These are phyloP conservation scores for Penicillium sp. DNA, from an alignment of 2,329 filamentous ascomycete species.

Conservation along the genomic window DNA sequence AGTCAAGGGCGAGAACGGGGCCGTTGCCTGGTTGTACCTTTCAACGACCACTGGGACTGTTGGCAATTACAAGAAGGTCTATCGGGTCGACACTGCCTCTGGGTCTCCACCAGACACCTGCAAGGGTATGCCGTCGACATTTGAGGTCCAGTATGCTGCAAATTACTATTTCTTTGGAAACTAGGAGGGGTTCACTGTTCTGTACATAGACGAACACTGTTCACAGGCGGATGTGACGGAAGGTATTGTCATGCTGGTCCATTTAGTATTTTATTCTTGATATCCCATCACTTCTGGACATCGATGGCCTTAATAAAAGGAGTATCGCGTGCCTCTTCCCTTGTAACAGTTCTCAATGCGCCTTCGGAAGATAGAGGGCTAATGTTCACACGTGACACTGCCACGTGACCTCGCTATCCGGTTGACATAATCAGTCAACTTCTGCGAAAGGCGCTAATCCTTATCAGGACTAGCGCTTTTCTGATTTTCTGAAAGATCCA, in stretches of 20 bases:
- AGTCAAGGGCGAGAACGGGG: slow-evolving; percentile 59
- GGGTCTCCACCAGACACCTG: slow-evolving; percentile 75
- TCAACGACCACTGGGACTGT: slow-evolving; percentile 53
- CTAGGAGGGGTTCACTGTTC: slow-evolving; percentile 9
- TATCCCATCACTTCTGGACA: neutral
- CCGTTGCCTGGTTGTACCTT: slow-evolving; percentile 80
- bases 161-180: slow-evolving; percentile 66
- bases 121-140: slow-evolving; percentile 58
- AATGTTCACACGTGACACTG: neutral
- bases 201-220: slow-evolving; percentile 16
- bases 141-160: slow-evolving; percentile 77
- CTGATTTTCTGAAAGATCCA: slow-evolving; percentile 42
- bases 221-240: slow-evolving; percentile 5
- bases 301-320: neutral
- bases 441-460: slow-evolving; percentile 23
- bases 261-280: slow-evolving; percentile 5
- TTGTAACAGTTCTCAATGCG: neutral
- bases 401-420: slow-evolving; percentile 30
- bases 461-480: slow-evolving; percentile 28
- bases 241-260: slow-evolving; percentile 7
- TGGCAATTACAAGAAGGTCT: slow-evolving; percentile 69
- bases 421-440: slow-evolving; percentile 22
- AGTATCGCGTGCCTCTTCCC: neutral
- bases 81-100: slow-evolving; percentile 79
- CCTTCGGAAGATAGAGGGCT: slow-evolving; percentile 19